phyloP scores from a whole-genome alignment of 2,329 filamentous ascomycete genomes.

The Fusarium citri region DNA sequence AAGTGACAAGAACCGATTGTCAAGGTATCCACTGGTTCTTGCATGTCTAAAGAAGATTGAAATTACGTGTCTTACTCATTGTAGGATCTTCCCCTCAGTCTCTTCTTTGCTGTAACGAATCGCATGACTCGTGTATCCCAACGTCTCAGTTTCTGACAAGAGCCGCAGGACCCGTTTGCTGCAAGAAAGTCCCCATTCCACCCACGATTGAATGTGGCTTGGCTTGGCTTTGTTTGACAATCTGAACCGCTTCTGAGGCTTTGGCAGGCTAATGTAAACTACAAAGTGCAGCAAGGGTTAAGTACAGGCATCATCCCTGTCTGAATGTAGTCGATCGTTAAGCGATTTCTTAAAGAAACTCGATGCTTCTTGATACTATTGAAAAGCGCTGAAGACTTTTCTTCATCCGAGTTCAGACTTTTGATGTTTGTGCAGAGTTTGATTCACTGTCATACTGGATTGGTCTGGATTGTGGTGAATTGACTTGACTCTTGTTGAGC shows the following conservation, averaged over 20 bases:
- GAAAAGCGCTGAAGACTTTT: neutral
- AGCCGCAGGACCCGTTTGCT: constrained; percentile 16
- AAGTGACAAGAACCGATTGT: neutral
- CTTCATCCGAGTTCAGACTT: neutral
- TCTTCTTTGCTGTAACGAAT: neutral
- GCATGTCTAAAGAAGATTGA: neutral
- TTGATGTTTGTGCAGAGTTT: neutral
- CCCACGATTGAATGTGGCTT: constrained; percentile 8
- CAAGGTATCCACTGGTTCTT: neutral
- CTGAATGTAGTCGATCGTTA: constrained; percentile 13
- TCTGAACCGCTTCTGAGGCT: constrained; percentile 21
- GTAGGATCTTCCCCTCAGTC: neutral
- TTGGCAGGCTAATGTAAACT: constrained; percentile 14
- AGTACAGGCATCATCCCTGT: constrained; percentile 31
- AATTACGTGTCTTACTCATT: neutral
- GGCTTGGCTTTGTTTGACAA: constrained; percentile 20
- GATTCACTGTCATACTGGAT: neutral
- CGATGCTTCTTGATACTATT: constrained; percentile 2
- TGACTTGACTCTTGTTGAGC: neutral
- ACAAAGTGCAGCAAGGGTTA: neutral
- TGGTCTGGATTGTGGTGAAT: neutral
- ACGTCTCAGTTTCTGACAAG: constrained; percentile 2
- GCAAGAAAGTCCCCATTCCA: constrained; percentile 3
- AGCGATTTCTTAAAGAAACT: constrained; percentile 1
- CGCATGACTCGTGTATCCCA: constrained; percentile 22